Evolutionary conservation across 129 eudicot genomes (phyloP).

Genomic region (Saussurea involucrata): DNA sequence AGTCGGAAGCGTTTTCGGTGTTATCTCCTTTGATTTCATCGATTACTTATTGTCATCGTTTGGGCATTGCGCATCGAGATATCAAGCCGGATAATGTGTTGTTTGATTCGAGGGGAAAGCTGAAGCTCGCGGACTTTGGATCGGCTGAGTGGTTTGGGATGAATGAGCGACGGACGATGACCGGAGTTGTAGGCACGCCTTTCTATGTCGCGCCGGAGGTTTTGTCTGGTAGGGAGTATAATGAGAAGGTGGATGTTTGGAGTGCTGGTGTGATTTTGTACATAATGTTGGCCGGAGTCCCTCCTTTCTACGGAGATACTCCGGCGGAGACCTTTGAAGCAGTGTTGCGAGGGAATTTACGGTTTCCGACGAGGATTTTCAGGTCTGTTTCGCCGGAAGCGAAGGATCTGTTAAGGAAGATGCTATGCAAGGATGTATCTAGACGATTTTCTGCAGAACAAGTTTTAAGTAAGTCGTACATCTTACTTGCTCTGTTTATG

Average conservation of each 20-base stretch:
- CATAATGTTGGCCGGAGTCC: slow-evolving; percentile 68
- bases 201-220: slow-evolving; percentile 89
- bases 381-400: slow-evolving; percentile 50
- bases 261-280: slow-evolving; percentile 85
- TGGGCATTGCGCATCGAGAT: slow-evolving; percentile 72
- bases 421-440: slow-evolving; percentile 73
- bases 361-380: slow-evolving; percentile 67
- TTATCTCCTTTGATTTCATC: slow-evolving; percentile 43
- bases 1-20: slow-evolving; percentile 39
- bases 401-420: slow-evolving; percentile 72
- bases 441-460: slow-evolving; percentile 73
- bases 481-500: not conserved
- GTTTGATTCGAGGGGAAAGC: slow-evolving; percentile 48
- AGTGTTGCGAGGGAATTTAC: slow-evolving; percentile 55
- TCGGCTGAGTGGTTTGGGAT: slow-evolving; percentile 64
- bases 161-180: slow-evolving; percentile 36
- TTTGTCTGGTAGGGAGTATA: slow-evolving; percentile 50
- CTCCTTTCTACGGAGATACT: slow-evolving; percentile 71
- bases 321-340: slow-evolving; percentile 64
- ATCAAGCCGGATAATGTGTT: slow-evolving; percentile 74
- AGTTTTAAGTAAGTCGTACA: slow-evolving; percentile 60
- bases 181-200: slow-evolving; percentile 83
- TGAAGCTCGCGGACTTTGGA: slow-evolving; percentile 76
- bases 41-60: slow-evolving; percentile 50
- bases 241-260: slow-evolving; percentile 85